Evolutionary conservation across 2,329 filamentous ascomycete genomes (phyloP).

Genomic region (Lachnellula willkommii): DNA sequence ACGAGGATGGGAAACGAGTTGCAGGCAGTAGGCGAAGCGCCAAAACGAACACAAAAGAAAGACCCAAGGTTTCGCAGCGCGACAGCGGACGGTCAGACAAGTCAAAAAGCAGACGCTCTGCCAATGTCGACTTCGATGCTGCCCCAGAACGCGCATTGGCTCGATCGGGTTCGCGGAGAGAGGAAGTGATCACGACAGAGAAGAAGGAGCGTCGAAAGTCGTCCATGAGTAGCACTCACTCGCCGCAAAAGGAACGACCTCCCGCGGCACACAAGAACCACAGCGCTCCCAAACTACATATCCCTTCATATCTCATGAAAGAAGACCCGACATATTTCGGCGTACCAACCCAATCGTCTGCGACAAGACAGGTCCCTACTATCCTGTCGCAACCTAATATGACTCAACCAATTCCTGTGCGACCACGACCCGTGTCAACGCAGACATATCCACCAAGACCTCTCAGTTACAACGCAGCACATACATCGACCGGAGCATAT

Average conservation of each 20-base stretch:
- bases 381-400: slow-evolving; percentile 16
- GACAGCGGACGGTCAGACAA: slow-evolving; percentile 3
- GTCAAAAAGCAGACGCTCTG: slow-evolving; percentile 7
- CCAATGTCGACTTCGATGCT: slow-evolving; percentile 6
- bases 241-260: slow-evolving; percentile 21
- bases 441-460: slow-evolving; percentile 22
- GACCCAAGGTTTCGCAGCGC: slow-evolving; percentile 14
- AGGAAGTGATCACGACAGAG: slow-evolving; percentile 14
- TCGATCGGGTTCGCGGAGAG: slow-evolving; percentile 2
- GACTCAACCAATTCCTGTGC: slow-evolving; percentile 16
- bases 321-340: slow-evolving; percentile 26
- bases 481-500: slow-evolving; percentile 7
- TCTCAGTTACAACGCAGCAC: slow-evolving; percentile 18
- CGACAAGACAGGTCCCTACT: slow-evolving; percentile 1
- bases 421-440: slow-evolving; percentile 22
- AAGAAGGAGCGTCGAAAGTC: slow-evolving; percentile 26
- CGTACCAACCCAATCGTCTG: slow-evolving; percentile 6
- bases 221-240: slow-evolving; percentile 15
- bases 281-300: slow-evolving; percentile 6
- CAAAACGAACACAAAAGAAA: slow-evolving; percentile 15
- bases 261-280: slow-evolving; percentile 19
- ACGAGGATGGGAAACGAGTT: slow-evolving; percentile 22
- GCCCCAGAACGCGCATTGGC: slow-evolving; percentile 3
- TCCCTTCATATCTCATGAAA: background rate
- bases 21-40: slow-evolving; percentile 23